Conservation (phyloP, 2,329 filamentous ascomycete species). For the Ascochyta viciae-villosae region DNA sequence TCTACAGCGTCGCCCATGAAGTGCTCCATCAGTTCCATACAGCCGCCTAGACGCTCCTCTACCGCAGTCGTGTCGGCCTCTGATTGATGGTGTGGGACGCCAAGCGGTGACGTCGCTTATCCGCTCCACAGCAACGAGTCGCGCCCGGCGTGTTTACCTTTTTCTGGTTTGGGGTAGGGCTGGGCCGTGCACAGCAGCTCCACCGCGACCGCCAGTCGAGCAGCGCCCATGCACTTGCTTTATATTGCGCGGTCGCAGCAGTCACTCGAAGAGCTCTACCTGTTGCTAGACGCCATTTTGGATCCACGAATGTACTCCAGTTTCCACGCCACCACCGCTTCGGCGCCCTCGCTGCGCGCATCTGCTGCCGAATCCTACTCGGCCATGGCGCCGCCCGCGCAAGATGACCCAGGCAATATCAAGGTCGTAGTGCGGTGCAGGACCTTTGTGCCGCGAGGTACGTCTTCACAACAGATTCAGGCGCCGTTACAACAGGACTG, state of each 20-base stretch:
- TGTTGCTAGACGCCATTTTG: slow-evolving; percentile 35
- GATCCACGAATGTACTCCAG: slow-evolving; percentile 40
- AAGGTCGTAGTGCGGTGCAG: slow-evolving; percentile 60
- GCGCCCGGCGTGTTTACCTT: slow-evolving; percentile 37
- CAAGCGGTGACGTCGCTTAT: slow-evolving; percentile 40
- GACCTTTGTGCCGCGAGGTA: slow-evolving; percentile 57
- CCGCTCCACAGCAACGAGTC: slow-evolving; percentile 29
- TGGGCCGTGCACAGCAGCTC: slow-evolving; percentile 22
- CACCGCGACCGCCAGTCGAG: slow-evolving; percentile 6
- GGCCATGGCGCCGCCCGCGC: slow-evolving; percentile 43
- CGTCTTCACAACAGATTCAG: background rate
- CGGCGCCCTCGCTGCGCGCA: slow-evolving; percentile 54
- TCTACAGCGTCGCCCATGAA: slow-evolving; percentile 8
- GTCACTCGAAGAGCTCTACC: slow-evolving; percentile 30
- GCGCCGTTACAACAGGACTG: slow-evolving; percentile 21
- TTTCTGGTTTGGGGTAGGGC: slow-evolving; percentile 33
- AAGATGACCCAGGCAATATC: slow-evolving; percentile 56
- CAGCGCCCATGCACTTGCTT: slow-evolving; percentile 39
- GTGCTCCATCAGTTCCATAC: background rate
- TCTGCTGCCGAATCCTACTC: slow-evolving; percentile 46
- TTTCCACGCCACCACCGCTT: slow-evolving; percentile 48
- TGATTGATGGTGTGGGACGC: slow-evolving; percentile 30
- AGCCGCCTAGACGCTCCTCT: background rate
- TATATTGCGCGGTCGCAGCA: slow-evolving; percentile 39
- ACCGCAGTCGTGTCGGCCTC: slow-evolving; percentile 25